These are phyloP conservation scores for Irpex sp. DNA, from an alignment of 1,284 basidiomycete genomes.

Conservation along the genomic window DNA sequence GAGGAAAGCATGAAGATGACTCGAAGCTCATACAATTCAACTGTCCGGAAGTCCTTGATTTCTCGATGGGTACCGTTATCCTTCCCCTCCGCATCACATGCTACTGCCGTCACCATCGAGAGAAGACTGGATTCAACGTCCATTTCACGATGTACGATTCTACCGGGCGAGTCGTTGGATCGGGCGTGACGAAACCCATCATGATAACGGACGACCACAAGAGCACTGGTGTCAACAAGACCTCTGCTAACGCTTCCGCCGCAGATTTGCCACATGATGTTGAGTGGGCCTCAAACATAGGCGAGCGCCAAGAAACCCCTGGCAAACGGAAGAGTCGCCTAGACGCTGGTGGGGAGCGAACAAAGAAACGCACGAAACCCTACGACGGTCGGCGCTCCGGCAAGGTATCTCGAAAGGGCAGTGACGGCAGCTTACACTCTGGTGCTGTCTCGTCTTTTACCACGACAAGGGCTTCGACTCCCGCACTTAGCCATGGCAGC, in stretches of 20 bases:
- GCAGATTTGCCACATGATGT: constrained; percentile 20
- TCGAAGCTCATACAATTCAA: constrained; percentile 95
- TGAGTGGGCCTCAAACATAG: constrained; percentile 16
- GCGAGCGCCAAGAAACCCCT: constrained; percentile 29
- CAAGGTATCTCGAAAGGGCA: constrained; percentile 26
- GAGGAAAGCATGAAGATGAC: constrained; percentile 60
- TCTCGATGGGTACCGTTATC: constrained; percentile 83
- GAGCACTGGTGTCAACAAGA: constrained; percentile 49
- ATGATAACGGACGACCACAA: constrained; percentile 99
- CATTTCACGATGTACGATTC: constrained; percentile 87
- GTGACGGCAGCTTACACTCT: constrained; percentile 28
- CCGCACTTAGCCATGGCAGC: constrained; percentile 23
- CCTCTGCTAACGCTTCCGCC: constrained; percentile 11
- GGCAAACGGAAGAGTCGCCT: constrained; percentile 19
- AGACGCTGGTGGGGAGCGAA: constrained; percentile 20
- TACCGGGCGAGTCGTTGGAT: constrained; percentile 78
- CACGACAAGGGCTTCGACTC: constrained; percentile 28
- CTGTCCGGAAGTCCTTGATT: constrained; percentile 88
- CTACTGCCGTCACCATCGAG: constrained; percentile 98
- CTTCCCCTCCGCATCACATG: constrained; percentile 96
- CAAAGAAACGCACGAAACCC: constrained; percentile 31
- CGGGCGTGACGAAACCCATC: constrained; percentile 85
- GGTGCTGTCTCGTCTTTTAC: constrained; percentile 26
- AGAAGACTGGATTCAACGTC: constrained; percentile 94
- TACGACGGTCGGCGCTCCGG: constrained; percentile 21